phyloP scores from a whole-genome alignment of 768 basidiomycete genomes.

The Tubosaeta sp. region DNA sequence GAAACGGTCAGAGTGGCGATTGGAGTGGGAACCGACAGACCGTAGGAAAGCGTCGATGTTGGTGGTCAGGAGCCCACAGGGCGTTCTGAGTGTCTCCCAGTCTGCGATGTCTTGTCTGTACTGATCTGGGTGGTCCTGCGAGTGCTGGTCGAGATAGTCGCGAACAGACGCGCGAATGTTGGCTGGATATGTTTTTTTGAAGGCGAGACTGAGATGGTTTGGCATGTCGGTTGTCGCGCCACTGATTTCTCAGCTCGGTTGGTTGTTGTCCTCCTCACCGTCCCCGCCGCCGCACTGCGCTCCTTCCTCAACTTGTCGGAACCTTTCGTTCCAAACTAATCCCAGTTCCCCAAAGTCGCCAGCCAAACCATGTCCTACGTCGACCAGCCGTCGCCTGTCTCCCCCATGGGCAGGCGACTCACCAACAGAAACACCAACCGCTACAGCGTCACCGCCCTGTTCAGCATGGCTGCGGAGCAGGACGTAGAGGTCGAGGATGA shows the following conservation, averaged over 20 bases:
- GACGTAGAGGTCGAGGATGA: constrained; percentile 98
- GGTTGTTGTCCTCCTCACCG: neutral
- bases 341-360: neutral
- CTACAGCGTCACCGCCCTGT: constrained; percentile 92
- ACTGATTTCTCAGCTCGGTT: constrained; percentile 13
- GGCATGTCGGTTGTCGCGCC: constrained; percentile 49
- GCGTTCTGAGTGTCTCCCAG: constrained; percentile 65
- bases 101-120: constrained; percentile 72
- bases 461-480: constrained; percentile 98
- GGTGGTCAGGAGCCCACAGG: constrained; percentile 52
- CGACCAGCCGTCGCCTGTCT: constrained; percentile 56
- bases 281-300: neutral
- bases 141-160: constrained; percentile 63
- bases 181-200: constrained; percentile 62
- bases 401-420: constrained; percentile 67
- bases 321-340: constrained; percentile 8
- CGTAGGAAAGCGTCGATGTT: constrained; percentile 46
- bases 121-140: constrained; percentile 77
- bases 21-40: constrained; percentile 41
- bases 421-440: constrained; percentile 95
- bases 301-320: neutral
- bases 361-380: constrained; percentile 54
- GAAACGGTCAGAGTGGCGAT: constrained; percentile 3
- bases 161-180: constrained; percentile 53
- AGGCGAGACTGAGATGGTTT: constrained; percentile 70